Percentiles rank a stretch among this genome's conserved stretches.
Conservation (phyloP, 2,329 filamentous ascomycete genomes). For the Fusarium bactridioides region DNA sequence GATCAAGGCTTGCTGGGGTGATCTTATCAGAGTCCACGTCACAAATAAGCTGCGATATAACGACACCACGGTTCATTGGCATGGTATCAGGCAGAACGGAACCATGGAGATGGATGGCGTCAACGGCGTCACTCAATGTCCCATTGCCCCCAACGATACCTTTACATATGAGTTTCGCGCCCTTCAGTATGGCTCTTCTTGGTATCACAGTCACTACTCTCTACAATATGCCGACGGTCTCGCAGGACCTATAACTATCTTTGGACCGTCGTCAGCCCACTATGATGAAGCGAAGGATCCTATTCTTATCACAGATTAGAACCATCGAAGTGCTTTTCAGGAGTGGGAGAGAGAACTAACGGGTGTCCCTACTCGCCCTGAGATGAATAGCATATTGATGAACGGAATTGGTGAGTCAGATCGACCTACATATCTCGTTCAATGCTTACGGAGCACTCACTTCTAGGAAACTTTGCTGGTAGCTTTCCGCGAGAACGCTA, state of each 20-base stretch:
- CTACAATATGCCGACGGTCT: slow-evolving; percentile 30
- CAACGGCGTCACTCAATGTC: not conserved
- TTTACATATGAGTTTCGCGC: slow-evolving; percentile 22
- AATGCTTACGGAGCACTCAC: not conserved
- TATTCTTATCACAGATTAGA: slow-evolving; percentile 6
- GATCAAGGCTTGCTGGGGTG: not conserved
- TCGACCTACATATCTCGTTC: too few relatives aligned
- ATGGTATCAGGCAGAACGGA: not conserved
- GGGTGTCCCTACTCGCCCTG: not conserved
- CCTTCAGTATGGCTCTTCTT: slow-evolving; percentile 22
- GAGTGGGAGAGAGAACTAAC: slow-evolving; percentile 1
- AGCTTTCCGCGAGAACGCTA: slow-evolving; percentile 1
- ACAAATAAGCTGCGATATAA: not conserved
- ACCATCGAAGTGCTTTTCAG: slow-evolving; percentile 6
- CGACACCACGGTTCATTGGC: not conserved
- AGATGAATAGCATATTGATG: slow-evolving; percentile 10
- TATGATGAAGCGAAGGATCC: slow-evolving; percentile 1
- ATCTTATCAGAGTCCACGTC: not conserved
- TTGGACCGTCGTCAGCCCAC: slow-evolving; percentile 6
- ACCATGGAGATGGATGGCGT: not conserved
- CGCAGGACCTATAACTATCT: slow-evolving; percentile 23
- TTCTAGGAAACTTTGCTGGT: not conserved
- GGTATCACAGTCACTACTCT: slow-evolving; percentile 33
- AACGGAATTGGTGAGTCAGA: not conserved
- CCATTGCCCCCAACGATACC: not conserved